These are phyloP conservation scores for Aspergillus hiratsukae DNA, from an alignment of 2,329 filamentous ascomycete genomes.

Conservation along the genomic window DNA sequence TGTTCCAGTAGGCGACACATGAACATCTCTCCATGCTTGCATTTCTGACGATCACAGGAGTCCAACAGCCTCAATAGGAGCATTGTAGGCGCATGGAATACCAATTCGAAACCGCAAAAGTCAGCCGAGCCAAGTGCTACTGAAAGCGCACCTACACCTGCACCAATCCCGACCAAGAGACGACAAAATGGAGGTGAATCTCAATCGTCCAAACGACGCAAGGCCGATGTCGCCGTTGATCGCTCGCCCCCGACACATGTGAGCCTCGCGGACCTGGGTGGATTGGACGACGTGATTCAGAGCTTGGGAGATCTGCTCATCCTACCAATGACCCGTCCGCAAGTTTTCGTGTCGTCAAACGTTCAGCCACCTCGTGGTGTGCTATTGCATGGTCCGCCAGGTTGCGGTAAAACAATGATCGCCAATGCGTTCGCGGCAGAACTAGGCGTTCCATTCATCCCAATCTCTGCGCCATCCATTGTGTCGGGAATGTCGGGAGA, in stretches of 20 bases:
- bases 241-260: slow-evolving; percentile 63
- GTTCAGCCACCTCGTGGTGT: slow-evolving; percentile 70
- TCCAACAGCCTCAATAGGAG: slow-evolving; percentile 63
- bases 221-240: slow-evolving; percentile 54
- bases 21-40: not conserved
- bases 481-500: slow-evolving; percentile 86
- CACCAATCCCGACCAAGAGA: slow-evolving; percentile 45
- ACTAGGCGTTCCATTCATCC: slow-evolving; percentile 71
- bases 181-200: slow-evolving; percentile 63
- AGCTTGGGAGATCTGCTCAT: slow-evolving; percentile 68
- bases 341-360: slow-evolving; percentile 61
- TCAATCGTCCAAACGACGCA: slow-evolving; percentile 58
- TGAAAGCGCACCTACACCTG: slow-evolving; percentile 21
- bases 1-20: slow-evolving; percentile 22
- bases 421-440: slow-evolving; percentile 74
- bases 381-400: slow-evolving; percentile 75
- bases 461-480: slow-evolving; percentile 75
- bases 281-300: slow-evolving; percentile 66
- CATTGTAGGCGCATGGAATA: slow-evolving; percentile 57
- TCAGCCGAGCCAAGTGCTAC: slow-evolving; percentile 20
- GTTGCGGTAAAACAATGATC: slow-evolving; percentile 82
- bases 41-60: slow-evolving; percentile 36
- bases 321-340: slow-evolving; percentile 65
- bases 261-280: slow-evolving; percentile 68
- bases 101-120: slow-evolving; percentile 33